These are phyloP conservation scores for Cladosporium sphaerospermum DNA, from an alignment of 2,329 filamentous ascomycete genomes.

Conservation along the genomic window DNA sequence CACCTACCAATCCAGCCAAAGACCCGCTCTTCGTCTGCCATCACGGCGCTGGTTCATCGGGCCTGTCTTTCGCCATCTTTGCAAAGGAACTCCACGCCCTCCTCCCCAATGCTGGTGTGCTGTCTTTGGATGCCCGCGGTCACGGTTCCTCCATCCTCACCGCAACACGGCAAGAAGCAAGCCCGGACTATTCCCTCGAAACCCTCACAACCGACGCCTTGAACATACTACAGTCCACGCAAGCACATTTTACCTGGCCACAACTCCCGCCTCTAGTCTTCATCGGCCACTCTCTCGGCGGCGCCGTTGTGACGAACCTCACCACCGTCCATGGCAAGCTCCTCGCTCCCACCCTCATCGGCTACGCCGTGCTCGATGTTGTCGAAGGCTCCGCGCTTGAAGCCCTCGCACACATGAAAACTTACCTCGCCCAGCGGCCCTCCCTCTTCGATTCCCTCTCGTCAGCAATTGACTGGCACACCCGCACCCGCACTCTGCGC, in stretches of 20 bases:
- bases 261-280: slow-evolving; percentile 69
- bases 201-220: slow-evolving; percentile 69
- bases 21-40: slow-evolving; percentile 88
- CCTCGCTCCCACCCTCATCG: slow-evolving; percentile 65
- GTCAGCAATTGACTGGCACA: slow-evolving; percentile 88
- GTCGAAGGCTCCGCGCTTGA: slow-evolving; percentile 95
- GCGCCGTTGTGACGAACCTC: slow-evolving; percentile 81
- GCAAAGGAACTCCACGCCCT: slow-evolving; percentile 69
- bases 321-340: slow-evolving; percentile 50
- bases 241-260: slow-evolving; percentile 64
- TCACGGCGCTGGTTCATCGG: slow-evolving; percentile 90
- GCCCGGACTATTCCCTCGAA: slow-evolving; percentile 61
- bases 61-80: slow-evolving; percentile 81
- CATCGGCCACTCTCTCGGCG: slow-evolving; percentile 87
- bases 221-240: slow-evolving; percentile 60
- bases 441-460: slow-evolving; percentile 68
- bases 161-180: slow-evolving; percentile 32
- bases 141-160: slow-evolving; percentile 67
- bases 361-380: slow-evolving; percentile 86
- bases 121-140: slow-evolving; percentile 78
- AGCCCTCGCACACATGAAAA: slow-evolving; percentile 88
- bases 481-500: slow-evolving; percentile 78
- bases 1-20: slow-evolving; percentile 54
- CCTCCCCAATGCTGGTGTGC: slow-evolving; percentile 72
- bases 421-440: slow-evolving; percentile 78